phyloP scores from a whole-genome alignment of 768 basidiomycete species.

The Myochromella boudieri region DNA sequence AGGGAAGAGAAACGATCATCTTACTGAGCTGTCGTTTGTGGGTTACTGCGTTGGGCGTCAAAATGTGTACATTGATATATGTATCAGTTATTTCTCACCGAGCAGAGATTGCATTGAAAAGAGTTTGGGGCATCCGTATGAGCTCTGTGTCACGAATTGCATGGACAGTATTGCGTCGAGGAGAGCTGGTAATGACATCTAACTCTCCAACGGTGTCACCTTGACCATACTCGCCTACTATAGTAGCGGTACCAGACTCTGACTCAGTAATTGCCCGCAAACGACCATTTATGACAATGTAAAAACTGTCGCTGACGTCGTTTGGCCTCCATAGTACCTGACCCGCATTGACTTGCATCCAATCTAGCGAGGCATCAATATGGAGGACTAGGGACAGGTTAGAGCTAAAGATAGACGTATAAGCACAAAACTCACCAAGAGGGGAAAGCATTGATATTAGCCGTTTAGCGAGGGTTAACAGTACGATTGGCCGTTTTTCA shows the following conservation, averaged over 20 bases:
- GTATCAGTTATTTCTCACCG: constrained; percentile 42
- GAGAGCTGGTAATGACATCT: constrained; percentile 92
- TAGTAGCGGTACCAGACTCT: constrained; percentile 72
- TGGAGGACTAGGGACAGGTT: constrained; percentile 68
- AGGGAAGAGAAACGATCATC: constrained; percentile 18
- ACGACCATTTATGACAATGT: constrained; percentile 97
- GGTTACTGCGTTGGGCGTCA: constrained; percentile 50
- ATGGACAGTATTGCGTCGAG: constrained; percentile 87
- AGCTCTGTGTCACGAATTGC: constrained; percentile 98
- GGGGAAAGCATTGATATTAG: constrained; percentile 93
- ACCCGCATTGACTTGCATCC: constrained; percentile 96
- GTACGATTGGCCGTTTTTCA: constrained; percentile 92
- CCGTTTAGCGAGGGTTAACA: constrained; percentile 94
- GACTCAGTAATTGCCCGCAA: constrained; percentile 86
- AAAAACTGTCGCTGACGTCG: constrained; percentile 92
- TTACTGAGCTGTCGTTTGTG: constrained; percentile 82
- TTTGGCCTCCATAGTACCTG: constrained; percentile 93
- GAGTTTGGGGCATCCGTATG: constrained; percentile 93
- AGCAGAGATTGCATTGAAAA: constrained; percentile 96
- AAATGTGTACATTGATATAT: background rate
- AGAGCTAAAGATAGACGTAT: background rate
- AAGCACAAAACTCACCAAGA: constrained; percentile 56
- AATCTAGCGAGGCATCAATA: constrained; percentile 95
- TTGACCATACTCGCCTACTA: constrained; percentile 93
- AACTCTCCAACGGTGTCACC: constrained; percentile 97